phyloP scores from a whole-genome alignment of 805 yeast species.

The Lipomyces yamanashiensis region DNA sequence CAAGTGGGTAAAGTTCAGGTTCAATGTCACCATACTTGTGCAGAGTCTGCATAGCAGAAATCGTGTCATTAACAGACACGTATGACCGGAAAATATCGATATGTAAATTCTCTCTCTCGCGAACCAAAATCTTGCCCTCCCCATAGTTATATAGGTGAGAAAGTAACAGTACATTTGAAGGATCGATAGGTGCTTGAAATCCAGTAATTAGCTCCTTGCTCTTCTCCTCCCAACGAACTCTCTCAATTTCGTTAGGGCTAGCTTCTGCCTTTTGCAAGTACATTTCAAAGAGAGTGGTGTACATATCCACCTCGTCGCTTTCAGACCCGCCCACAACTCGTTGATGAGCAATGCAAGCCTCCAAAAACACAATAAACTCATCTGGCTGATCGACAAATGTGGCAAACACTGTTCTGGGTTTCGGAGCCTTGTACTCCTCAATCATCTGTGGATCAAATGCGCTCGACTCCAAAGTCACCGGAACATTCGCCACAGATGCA shows the following conservation, averaged over 20 bases:
- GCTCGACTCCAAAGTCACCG: slow-evolving; percentile 6
- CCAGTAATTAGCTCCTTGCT: slow-evolving; percentile 59
- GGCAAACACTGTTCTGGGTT: slow-evolving; percentile 83
- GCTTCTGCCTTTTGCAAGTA: slow-evolving; percentile 65
- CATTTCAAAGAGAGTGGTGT: slow-evolving; percentile 80
- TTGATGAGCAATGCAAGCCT: slow-evolving; percentile 57
- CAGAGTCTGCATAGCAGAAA: slow-evolving; percentile 61
- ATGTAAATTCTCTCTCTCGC: slow-evolving; percentile 51
- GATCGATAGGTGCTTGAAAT: slow-evolving; percentile 58
- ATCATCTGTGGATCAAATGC: neutral
- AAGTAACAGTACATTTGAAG: slow-evolving; percentile 58
- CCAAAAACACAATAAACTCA: slow-evolving; percentile 88
- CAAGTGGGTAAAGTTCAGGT: slow-evolving; percentile 67
- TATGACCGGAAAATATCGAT: slow-evolving; percentile 70
- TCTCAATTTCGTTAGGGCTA: slow-evolving; percentile 47
- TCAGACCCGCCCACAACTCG: slow-evolving; percentile 63
- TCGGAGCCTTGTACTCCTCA: slow-evolving; percentile 82
- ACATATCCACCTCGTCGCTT: slow-evolving; percentile 71
- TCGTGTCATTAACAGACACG: slow-evolving; percentile 61
- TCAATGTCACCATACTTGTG: slow-evolving; percentile 64
- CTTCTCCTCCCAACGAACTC: slow-evolving; percentile 63
- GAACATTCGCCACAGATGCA: slow-evolving; percentile 6
- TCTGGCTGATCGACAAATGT: slow-evolving; percentile 84
- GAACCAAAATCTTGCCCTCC: slow-evolving; percentile 42
- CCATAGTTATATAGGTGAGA: slow-evolving; percentile 55